phyloP scores from a whole-genome alignment of 192 early-diverging fungal genomes.

The Entomortierella lignicola region DNA sequence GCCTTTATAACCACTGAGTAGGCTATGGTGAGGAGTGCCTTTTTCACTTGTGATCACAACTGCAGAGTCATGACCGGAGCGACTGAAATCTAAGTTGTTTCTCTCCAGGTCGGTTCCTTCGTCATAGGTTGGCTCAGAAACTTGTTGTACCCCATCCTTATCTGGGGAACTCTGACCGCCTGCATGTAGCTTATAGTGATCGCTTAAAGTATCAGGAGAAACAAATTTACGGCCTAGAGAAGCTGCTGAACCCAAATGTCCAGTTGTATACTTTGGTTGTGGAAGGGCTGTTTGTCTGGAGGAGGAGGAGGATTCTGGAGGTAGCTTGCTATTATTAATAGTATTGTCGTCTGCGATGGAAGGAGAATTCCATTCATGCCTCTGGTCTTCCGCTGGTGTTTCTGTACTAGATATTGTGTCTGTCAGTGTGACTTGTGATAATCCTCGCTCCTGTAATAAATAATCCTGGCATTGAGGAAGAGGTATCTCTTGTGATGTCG shows the following conservation, averaged over 20 bases:
- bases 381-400: neutral
- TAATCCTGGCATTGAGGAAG: neutral
- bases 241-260: neutral
- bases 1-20: constrained; percentile 10
- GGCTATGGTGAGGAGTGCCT: constrained; percentile 27
- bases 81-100: neutral
- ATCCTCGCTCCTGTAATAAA: no score
- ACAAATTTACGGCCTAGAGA: constrained; percentile 21
- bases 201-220: constrained; percentile 20
- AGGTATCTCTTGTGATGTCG: neutral
- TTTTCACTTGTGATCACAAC: constrained; percentile 22
- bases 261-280: neutral
- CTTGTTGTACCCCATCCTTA: neutral
- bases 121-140: constrained; percentile 11
- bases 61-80: constrained; percentile 42
- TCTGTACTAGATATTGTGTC: neutral
- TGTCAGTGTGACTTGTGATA: no score
- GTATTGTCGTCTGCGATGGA: neutral
- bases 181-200: constrained; percentile 10
- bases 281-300: constrained; percentile 21
- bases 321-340: neutral
- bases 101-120: constrained; percentile 37
- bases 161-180: neutral
- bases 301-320: neutral
- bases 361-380: no score